Evolutionary conservation across 371 early-diverging fungal genomes (phyloP), one percentile per base, ranked within the genome.

Genomic region (Mucor sp.): DNA sequence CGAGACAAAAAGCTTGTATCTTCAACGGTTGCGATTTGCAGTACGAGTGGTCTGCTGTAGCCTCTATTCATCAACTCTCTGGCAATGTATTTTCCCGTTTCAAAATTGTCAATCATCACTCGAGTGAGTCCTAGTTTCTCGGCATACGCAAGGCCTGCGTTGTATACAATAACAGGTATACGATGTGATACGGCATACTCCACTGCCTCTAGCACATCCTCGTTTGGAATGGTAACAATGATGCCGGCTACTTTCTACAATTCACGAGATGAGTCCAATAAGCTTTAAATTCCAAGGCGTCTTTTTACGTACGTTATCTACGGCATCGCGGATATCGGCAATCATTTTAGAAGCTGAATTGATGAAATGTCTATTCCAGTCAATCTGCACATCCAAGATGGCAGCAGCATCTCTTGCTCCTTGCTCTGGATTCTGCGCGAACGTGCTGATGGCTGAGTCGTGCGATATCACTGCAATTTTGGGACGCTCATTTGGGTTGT

Each of bases 361-460:
- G 23, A 76, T 62, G 55, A 62, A 44, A n/a, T 82, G 80, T 12
- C 69, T 17, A 19, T 70, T 69, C 84, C 84, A 84, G 1, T 63
- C 67, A 17, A 84, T 8, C 7, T 75, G 63, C 6, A 79, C 68
- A 32, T 71, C 75, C 2, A 76, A 65, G 25, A 84, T 63, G 2
- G 70, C 70, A 7, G 79, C 76, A 1, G 81, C 82, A 60, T 84
- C 84, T n/a, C 57, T 57, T 4, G 84, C 82, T 7, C 84, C 84
- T 25, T 62, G 50, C 7, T 65, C 63, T 32, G 74, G 71, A 19
- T 58, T 64, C 14, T 77, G 67, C 68, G 77, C 75, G 32, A 75
- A 79, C 6, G 70, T 50, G 1, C 67, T 69, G n/a, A 62, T 63
- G 8, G 74, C 80, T 62, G 71, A 39, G 43, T 70, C 63, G 44